Conservation (phyloP, 1,284 basidiomycete species). For the Cerioporus squamosus region DNA sequence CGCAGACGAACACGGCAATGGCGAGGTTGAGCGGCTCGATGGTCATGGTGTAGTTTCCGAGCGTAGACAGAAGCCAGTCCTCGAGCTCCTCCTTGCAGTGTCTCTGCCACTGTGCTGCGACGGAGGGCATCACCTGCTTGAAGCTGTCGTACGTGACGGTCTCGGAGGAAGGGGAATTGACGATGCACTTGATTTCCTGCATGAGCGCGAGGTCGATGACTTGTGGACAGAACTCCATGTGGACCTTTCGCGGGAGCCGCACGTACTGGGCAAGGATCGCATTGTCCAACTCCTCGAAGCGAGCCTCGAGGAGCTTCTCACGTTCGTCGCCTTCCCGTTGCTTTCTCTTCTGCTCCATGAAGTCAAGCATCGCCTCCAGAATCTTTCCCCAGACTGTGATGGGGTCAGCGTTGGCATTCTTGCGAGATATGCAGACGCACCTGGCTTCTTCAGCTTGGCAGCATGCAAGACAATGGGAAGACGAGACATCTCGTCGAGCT, state of each 20-base stretch:
- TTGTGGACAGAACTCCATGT: background rate
- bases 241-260: background rate
- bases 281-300: background rate
- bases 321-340: background rate
- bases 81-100: background rate
- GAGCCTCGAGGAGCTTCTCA: background rate
- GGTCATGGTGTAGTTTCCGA: background rate
- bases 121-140: background rate
- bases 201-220: constrained; percentile 7
- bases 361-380: background rate
- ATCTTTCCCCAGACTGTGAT: background rate
- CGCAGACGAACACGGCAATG: constrained; percentile 1
- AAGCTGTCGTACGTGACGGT: constrained; percentile 1
- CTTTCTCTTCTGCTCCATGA: background rate
- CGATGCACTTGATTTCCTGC: background rate
- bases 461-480: constrained; percentile 3
- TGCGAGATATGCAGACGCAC: background rate
- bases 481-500: background rate
- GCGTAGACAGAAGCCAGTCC: background rate
- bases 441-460: background rate
- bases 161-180: background rate
- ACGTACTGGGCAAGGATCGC: constrained; percentile 3
- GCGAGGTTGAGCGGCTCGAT: constrained; percentile 10
- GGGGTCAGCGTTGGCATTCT: too few relatives aligned
- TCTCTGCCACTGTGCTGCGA: background rate